Evolutionary conservation across 257 asterid genomes (phyloP).

Genomic region (Nemophila menziesii): DNA sequence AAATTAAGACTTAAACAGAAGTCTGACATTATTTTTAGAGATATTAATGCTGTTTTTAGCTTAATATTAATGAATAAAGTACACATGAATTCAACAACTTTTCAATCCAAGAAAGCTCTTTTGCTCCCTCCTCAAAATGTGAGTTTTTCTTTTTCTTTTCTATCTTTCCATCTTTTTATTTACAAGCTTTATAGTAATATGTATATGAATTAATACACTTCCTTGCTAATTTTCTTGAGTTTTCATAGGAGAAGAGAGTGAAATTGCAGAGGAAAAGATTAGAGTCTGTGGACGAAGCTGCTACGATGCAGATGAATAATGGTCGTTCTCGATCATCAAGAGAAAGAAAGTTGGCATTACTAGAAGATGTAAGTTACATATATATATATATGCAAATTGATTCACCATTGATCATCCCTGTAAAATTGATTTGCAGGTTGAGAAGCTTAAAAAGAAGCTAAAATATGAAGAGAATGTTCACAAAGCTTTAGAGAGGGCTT

Average conservation of each 20-base stretch:
- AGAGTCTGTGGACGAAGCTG: slow-evolving; percentile 24
- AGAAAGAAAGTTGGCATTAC: slow-evolving; percentile 61
- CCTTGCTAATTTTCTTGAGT: no score
- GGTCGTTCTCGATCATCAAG: slow-evolving; percentile 31
- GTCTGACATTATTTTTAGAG: no score
- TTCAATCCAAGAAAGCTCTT: slow-evolving; percentile 19
- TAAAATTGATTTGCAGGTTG: slow-evolving; percentile 49
- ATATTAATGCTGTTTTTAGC: not conserved
- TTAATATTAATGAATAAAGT: slow-evolving; percentile 26
- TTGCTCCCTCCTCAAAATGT: slow-evolving; percentile 48
- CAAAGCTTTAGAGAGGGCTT: slow-evolving; percentile 75
- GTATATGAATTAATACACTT: no score
- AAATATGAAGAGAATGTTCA: slow-evolving; percentile 85
- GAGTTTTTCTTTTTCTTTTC: slow-evolving; percentile 9
- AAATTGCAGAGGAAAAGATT: slow-evolving; percentile 31
- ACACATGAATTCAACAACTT: slow-evolving; percentile 9
- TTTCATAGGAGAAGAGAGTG: slow-evolving; percentile 43
- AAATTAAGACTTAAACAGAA: no score
- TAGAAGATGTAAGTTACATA: slow-evolving; percentile 44
- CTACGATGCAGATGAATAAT: no score
- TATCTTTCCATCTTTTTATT: not conserved
- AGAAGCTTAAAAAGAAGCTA: slow-evolving; percentile 73
- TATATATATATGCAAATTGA: not conserved
- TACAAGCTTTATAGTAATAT: not conserved
- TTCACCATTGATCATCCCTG: not conserved